Evolutionary conservation across 2,329 filamentous ascomycete species (phyloP).

Genomic region (Fusarium setosum): DNA sequence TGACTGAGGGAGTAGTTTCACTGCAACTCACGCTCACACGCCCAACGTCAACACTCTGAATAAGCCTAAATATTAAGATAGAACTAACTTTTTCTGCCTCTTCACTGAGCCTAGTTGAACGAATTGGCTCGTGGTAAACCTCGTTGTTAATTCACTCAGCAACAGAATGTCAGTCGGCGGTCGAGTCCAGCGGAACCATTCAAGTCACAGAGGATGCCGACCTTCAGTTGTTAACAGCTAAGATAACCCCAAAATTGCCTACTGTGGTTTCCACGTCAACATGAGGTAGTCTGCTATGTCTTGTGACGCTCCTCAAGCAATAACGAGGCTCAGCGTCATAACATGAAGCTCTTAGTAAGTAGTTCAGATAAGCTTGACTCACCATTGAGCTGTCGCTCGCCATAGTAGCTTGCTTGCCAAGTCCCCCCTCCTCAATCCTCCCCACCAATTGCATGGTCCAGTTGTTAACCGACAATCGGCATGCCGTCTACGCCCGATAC

Average conservation of each 20-base stretch:
- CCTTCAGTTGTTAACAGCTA: constrained; percentile 21
- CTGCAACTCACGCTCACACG: too few relatives aligned
- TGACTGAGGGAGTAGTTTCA: too few relatives aligned
- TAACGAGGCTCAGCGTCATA: constrained; percentile 1
- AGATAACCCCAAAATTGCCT: not conserved
- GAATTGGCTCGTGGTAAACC: not conserved
- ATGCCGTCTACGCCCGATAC: not conserved
- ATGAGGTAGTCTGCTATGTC: not conserved
- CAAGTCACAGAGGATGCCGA: not conserved
- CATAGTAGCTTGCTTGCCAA: constrained; percentile 10
- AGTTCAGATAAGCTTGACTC: not conserved
- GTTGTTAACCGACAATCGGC: constrained; percentile 17
- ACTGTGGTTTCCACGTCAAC: not conserved
- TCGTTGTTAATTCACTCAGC: not conserved
- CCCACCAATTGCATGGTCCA: not conserved
- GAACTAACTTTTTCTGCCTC: not conserved
- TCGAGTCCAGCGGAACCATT: not conserved
- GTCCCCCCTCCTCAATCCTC: not conserved
- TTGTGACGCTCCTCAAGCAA: not conserved
- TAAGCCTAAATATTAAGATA: not conserved
- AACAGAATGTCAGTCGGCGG: not conserved
- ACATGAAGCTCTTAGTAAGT: not conserved
- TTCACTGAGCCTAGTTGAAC: not conserved
- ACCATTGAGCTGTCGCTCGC: not conserved
- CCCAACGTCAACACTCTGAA: too few relatives aligned